phyloP scores from a whole-genome alignment of 2,329 filamentous ascomycete genomes.

The Penicillium expansum region DNA sequence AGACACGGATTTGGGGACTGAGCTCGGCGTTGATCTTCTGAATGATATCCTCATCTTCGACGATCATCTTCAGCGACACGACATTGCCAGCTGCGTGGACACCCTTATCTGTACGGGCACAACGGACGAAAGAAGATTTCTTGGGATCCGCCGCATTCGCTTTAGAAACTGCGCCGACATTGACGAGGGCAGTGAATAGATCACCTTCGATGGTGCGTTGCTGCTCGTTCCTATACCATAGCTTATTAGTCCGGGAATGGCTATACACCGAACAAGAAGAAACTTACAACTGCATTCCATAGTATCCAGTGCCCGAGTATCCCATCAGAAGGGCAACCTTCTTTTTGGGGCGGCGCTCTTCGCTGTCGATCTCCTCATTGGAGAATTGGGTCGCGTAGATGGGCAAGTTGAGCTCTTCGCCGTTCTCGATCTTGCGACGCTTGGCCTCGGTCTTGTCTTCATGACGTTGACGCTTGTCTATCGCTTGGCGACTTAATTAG shows the following conservation, averaged over 20 bases:
- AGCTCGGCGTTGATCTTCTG: conserved; percentile 86
- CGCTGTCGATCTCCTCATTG: conserved; percentile 81
- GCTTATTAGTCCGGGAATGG: neutral
- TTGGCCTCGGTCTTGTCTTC: conserved; percentile 54
- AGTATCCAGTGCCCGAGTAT: conserved; percentile 94
- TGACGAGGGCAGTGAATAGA: conserved; percentile 86
- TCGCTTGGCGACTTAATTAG: conserved; percentile 50
- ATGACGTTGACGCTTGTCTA: conserved; percentile 54
- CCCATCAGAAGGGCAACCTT: conserved; percentile 96
- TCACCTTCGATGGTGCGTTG: conserved; percentile 96
- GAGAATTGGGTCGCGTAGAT: conserved; percentile 61
- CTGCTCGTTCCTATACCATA: conserved; percentile 45
- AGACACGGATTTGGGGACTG: conserved; percentile 85
- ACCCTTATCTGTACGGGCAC: conserved; percentile 94
- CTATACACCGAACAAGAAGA: neutral
- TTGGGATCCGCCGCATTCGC: conserved; percentile 95
- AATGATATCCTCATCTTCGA: conserved; percentile 84
- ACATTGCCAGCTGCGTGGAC: conserved; percentile 95
- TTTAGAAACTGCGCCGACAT: conserved; percentile 90
- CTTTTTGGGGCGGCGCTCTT: conserved; percentile 84
- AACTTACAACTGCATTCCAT: conserved; percentile 81
- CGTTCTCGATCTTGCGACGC: conserved; percentile 53
- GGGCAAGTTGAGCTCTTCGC: conserved; percentile 39
- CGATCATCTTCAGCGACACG: conserved; percentile 90
- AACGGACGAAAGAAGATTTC: conserved; percentile 90